Percentiles rank a stretch among this genome's conserved stretches.
Evolutionary conservation across 2,329 filamentous ascomycete species (phyloP).

Genomic region (Aspergillus floridensis): DNA sequence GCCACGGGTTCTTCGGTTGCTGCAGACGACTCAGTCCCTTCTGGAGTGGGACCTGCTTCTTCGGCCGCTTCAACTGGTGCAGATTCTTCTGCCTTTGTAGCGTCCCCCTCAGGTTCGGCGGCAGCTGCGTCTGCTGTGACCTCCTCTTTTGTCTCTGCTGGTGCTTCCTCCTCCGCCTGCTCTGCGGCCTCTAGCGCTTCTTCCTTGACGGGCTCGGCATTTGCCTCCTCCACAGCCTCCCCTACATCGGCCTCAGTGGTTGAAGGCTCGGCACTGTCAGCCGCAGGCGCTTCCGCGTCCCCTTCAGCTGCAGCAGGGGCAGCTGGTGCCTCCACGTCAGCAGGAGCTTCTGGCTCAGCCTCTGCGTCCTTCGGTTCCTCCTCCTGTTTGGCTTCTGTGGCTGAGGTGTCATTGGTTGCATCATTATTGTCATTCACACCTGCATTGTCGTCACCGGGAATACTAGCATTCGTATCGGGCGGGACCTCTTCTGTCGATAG

Average conservation of each 20-base stretch:
- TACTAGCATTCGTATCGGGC: conserved; percentile 2
- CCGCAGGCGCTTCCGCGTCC: conserved; percentile 6
- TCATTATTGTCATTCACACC: conserved; percentile 1
- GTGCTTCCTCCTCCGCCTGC: conserved; percentile 3
- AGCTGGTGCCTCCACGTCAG: neutral
- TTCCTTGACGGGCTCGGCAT: neutral
- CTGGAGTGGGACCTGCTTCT: conserved; percentile 13
- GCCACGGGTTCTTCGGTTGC: conserved; percentile 1
- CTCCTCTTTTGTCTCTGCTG: neutral
- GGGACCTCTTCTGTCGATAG: conserved; percentile 5
- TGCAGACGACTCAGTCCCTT: neutral
- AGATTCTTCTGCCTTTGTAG: conserved; percentile 1
- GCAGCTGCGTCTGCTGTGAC: conserved; percentile 14
- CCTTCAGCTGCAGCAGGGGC: conserved; percentile 6
- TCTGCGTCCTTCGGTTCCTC: conserved; percentile 10
- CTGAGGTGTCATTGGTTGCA: conserved; percentile 6
- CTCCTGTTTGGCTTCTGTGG: conserved; percentile 10
- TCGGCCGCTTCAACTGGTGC: conserved; percentile 8
- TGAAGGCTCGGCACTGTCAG: neutral
- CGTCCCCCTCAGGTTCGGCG: conserved; percentile 15
- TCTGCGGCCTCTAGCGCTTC: conserved; percentile 12
- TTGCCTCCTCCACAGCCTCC: neutral
- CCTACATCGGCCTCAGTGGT: neutral
- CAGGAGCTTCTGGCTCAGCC: conserved; percentile 9
- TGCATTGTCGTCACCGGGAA: conserved; percentile 6